Conservation (phyloP, 2,329 filamentous ascomycete species). For the Hypomyces perniciosus region DNA sequence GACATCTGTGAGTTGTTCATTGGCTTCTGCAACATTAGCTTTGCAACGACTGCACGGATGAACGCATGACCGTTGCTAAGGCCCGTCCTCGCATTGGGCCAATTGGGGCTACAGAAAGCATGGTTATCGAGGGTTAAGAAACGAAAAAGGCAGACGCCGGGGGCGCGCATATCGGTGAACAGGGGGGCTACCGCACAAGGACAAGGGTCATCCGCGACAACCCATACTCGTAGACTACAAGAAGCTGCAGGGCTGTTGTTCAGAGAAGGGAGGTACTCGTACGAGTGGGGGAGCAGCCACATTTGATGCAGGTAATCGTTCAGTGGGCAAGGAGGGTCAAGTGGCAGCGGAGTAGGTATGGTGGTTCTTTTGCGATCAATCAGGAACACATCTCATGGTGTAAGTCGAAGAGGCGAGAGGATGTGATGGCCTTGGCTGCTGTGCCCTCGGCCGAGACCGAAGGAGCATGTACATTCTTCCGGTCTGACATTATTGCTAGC, state of each 20-base stretch:
- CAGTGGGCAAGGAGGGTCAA: slow-evolving; percentile 5
- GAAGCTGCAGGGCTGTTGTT: slow-evolving; percentile 10
- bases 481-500: slow-evolving; percentile 4
- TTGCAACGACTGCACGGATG: slow-evolving; percentile 41
- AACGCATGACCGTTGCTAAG: slow-evolving; percentile 47
- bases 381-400: background rate
- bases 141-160: slow-evolving; percentile 9
- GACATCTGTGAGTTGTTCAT: slow-evolving; percentile 33
- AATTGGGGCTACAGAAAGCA: slow-evolving; percentile 26
- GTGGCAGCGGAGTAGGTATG: slow-evolving; percentile 2
- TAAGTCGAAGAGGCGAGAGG: background rate
- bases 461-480: slow-evolving; percentile 5
- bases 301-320: slow-evolving; percentile 15
- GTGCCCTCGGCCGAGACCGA: background rate
- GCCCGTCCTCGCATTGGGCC: slow-evolving; percentile 30
- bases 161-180: slow-evolving; percentile 13
- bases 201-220: slow-evolving; percentile 13
- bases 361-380: slow-evolving; percentile 5
- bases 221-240: slow-evolving; percentile 4
- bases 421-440: background rate
- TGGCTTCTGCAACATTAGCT: slow-evolving; percentile 40
- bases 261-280: background rate
- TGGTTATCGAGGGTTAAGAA: slow-evolving; percentile 8
- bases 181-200: slow-evolving; percentile 6
- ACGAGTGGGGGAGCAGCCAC: slow-evolving; percentile 9